Conservation (phyloP, 2,329 filamentous ascomycete species). For the Hypoxylon sp. region DNA sequence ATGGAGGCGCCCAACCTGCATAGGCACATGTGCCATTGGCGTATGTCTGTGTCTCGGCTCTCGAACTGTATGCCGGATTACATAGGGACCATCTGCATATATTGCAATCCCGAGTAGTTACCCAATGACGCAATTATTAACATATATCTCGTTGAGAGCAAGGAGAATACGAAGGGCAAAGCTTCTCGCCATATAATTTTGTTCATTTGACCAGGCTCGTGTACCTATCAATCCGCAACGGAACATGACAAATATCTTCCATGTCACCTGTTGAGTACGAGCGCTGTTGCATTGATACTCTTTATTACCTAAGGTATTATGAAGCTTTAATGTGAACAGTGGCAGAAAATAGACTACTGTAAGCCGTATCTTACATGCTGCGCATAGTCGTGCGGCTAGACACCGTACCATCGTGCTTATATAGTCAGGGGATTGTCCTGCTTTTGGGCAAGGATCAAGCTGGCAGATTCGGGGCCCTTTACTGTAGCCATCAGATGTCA, state of each 20-base stretch:
- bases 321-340: slow-evolving; percentile 18
- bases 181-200: slow-evolving; percentile 16
- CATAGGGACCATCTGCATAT: slow-evolving; percentile 30
- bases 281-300: slow-evolving; percentile 6
- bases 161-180: slow-evolving; percentile 7
- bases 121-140: slow-evolving; percentile 28
- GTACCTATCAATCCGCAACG: slow-evolving; percentile 19
- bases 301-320: slow-evolving; percentile 8
- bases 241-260: slow-evolving; percentile 14
- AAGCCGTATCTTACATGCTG: slow-evolving; percentile 34
- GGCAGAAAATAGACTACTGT: slow-evolving; percentile 28
- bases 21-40: slow-evolving; percentile 22
- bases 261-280: slow-evolving; percentile 7
- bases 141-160: slow-evolving; percentile 5
- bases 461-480: slow-evolving; percentile 15
- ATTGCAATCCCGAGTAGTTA: slow-evolving; percentile 14
- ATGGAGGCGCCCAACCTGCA: slow-evolving; percentile 24
- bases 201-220: slow-evolving; percentile 15
- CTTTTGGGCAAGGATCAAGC: slow-evolving; percentile 16
- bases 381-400: slow-evolving; percentile 32
- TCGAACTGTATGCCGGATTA: slow-evolving; percentile 15
- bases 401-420: slow-evolving; percentile 33
- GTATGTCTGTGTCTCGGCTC: slow-evolving; percentile 19
- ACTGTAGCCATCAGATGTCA: background rate
- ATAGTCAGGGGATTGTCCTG: slow-evolving; percentile 24